Evolutionary conservation across 164 flowering plant species (phyloP), one percentile per base, ranked within the genome.

Genomic region (Echeveria elegans): DNA sequence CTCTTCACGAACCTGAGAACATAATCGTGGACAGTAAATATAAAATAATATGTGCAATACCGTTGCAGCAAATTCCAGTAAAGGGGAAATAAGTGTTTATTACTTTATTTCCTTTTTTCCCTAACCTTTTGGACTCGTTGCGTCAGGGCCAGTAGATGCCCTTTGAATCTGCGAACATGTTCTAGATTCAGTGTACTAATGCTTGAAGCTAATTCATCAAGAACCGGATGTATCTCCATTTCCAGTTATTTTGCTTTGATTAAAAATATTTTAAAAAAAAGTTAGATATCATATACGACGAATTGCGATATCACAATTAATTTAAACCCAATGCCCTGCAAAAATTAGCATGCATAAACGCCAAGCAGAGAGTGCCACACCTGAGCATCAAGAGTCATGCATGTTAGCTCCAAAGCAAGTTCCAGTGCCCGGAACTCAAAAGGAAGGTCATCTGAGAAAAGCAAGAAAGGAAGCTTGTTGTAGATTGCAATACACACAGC

Each of bases 351-450:
- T 56, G 61, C 5, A 5, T 26, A 23, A 53, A n/a, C n/a, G n/a
- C 30, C 12, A 28, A 56, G 12, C 5, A 21, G 58, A 52, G 30
- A n/a, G 23, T 10, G 40, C 53, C 69, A 68, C 76, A 89, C 99
- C 99, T 94, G 96, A 77, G 90, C 80, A 77, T 94, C 97, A 69
- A 94, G 87, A 69, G 88, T 82, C 76, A 75, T 79, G 81, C 99
- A 91, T 38, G 92, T 84, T 24, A 89, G 73, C 69, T 94, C 99
- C 85, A 94, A 78, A 72, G 97, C 97, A 72, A 94, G 82, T 83
- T 94, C 99, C 78, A 94, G 72, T 66, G 99, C 97, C 74, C 80
- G 85, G 72, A 94, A 89, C 76, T 94, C 99, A 76, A 94, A 91
- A 66, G 97, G 96, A 69, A 94, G 79, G 78, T 87, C 86, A 83